Base-by-base conservation (phyloP, 441 rosid species). In the Aquilaria agallochum region DNA sequence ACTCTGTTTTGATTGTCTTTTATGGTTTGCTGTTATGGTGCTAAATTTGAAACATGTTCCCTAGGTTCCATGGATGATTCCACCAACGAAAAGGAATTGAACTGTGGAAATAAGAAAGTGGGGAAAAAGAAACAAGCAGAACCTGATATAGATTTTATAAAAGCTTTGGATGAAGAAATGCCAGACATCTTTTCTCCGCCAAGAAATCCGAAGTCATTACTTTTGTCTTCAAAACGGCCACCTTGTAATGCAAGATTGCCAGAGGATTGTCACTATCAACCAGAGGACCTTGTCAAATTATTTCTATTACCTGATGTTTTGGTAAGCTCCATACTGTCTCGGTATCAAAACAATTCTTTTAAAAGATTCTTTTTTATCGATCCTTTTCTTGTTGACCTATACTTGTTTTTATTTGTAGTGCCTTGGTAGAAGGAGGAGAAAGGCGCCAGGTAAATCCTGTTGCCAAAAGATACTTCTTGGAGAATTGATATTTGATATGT, bases 251-350 rank as follows among this genome's bases (percentile, higher is more conserved):
- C 87, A 53, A 83, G 69, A 66, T 81, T 95, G 47, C 99, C 98
- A 9, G 98, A 92, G 83, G 99, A 92, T 83, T 89, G 92, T 70
- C 97, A 95, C 72, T 95, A 88, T 69, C 97, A 89, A 72, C 99
- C 99, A 50, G 96, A 88, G 78, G 67, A 81, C 76, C 91, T 95
- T 54, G 84, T 90, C 60, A 95, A 92, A 76, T 74, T 95, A 59
- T 95, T 92, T 79, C 87, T 92, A 72, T 79, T 87, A 33, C 97
- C 99, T 7, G 79, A 87, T 63, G 71, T 76, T 50, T 82, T 80
- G 98, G 99, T 92, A 92, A 68, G 42, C 33, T 63, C 69, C 62
- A 30, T 64, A 59, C 33, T 36, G 14, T 50, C 50, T 48, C n/a
- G 51, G 53, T 60, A 50, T 63, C 50, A 44, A 47, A 12, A 10